A percentile compares a stretch with the other conserved stretches of the same genome.
phyloP scores from a whole-genome alignment of 2,329 filamentous ascomycete genomes.

The Pyricularia sp. region DNA sequence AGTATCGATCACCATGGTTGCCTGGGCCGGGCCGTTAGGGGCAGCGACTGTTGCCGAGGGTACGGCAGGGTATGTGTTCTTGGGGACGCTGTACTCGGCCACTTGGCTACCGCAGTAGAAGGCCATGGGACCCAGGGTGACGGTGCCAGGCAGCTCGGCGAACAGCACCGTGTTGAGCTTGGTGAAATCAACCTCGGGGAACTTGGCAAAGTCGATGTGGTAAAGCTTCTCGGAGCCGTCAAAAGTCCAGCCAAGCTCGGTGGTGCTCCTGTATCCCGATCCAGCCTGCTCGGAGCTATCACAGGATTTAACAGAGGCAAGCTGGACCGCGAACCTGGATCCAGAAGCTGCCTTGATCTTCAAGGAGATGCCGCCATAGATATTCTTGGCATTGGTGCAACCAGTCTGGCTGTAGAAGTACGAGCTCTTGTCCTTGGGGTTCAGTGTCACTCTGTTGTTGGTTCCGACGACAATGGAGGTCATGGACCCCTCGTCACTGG shows the following conservation, averaged over 20 bases:
- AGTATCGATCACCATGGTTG: conserved; percentile 48
- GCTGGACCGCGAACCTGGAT: conserved; percentile 39
- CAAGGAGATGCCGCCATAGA: conserved; percentile 46
- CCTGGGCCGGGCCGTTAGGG: conserved; percentile 30
- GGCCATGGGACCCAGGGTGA: conserved; percentile 46
- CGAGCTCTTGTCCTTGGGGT: conserved; percentile 34
- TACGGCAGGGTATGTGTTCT: conserved; percentile 21
- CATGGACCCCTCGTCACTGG: conserved; percentile 49
- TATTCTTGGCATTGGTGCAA: conserved; percentile 38
- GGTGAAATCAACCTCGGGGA: conserved; percentile 35
- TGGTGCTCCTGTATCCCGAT: conserved; percentile 24
- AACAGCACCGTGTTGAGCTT: conserved; percentile 45
- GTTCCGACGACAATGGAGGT: conserved; percentile 42
- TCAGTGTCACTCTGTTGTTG: conserved; percentile 41
- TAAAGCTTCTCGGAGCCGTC: conserved; percentile 52
- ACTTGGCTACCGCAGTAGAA: conserved; percentile 47
- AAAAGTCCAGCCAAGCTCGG: conserved; percentile 49
- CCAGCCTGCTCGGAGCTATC: conserved; percentile 18
- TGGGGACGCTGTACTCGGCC: conserved; percentile 37
- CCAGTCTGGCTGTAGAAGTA: conserved; percentile 51
- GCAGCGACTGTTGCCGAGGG: conserved; percentile 32
- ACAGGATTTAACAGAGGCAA: conserved; percentile 37
- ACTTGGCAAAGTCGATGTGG: conserved; percentile 45
- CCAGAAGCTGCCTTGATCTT: conserved; percentile 43
- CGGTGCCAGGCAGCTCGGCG: conserved; percentile 30